These are phyloP conservation scores for Wickerhamiella azymoides DNA, from an alignment of 805 yeast genomes.

Conservation along the genomic window DNA sequence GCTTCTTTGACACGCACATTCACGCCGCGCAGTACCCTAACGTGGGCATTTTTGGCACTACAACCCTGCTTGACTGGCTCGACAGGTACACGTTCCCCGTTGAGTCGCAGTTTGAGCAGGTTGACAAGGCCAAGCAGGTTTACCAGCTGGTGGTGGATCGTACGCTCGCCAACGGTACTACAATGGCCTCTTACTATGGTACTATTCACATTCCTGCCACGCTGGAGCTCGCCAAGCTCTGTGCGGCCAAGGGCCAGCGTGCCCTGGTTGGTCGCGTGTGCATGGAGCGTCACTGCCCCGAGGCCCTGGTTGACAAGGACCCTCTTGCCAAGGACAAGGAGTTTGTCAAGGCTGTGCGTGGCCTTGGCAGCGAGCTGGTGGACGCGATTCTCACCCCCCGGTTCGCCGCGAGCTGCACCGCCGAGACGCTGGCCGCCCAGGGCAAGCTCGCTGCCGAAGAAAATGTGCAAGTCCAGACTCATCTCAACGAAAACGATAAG, in stretches of 20 bases:
- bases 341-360: slow-evolving; percentile 42
- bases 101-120: slow-evolving; percentile 52
- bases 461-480: slow-evolving; percentile 70
- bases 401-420: slow-evolving; percentile 79
- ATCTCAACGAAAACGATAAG: slow-evolving; percentile 63
- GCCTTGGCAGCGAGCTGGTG: slow-evolving; percentile 37
- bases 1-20: slow-evolving; percentile 69
- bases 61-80: slow-evolving; percentile 83
- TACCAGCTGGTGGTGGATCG: slow-evolving; percentile 55
- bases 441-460: slow-evolving; percentile 39
- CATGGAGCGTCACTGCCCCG: slow-evolving; percentile 77
- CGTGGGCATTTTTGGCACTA: slow-evolving; percentile 67
- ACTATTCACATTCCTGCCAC: slow-evolving; percentile 73
- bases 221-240: slow-evolving; percentile 57
- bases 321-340: slow-evolving; percentile 40
- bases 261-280: slow-evolving; percentile 89
- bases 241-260: slow-evolving; percentile 59
- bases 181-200: slow-evolving; percentile 84
- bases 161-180: slow-evolving; percentile 71
- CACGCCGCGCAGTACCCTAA: slow-evolving; percentile 82
- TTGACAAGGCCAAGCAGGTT: slow-evolving; percentile 41
- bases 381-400: slow-evolving; percentile 81
- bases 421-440: slow-evolving; percentile 44
- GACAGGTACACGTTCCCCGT: slow-evolving; percentile 77
- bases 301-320: slow-evolving; percentile 40